Base-by-base conservation (phyloP, 129 eudicot genomes). In the Artemisia argyi region DNA sequence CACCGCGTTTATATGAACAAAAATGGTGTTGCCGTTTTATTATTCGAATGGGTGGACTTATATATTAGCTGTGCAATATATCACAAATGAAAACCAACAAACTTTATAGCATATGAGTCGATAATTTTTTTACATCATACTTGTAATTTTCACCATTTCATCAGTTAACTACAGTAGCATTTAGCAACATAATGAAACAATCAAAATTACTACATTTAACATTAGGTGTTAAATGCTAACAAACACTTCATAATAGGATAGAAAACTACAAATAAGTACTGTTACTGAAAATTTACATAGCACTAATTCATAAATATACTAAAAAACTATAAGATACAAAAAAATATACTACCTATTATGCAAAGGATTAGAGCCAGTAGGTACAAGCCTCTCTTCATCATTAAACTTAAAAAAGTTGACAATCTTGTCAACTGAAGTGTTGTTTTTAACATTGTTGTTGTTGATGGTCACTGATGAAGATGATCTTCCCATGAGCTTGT, bases 291-390 rank as follows among this genome's bases (percentile, higher is more conserved):
- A 61, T 61, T 48, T 65, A 69, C 51, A 69, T 1, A 53, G 28
- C 61, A 68, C 28, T 28, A 53, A 16, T 26, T 6, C 18, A 32
- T 26, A n/a, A 47, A 20, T 46, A 46, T 22, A 67, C 2, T 5
- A 20, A 62, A 62, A 63, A 28, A 26, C 5, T 13, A 61, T 7
- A 22, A 7, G 46, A 19, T 8, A 13, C 22, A 4, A 5, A 17
- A 5, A 17, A 35, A 11, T 16, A 39, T 8, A 13, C 71, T 77
- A 77, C 81, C 81, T 77, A 77, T 77, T 77, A 70, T 77, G 78
- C 73, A 78, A 72, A n/a, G 82, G 82, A 65, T 78, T 78, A 71
- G 78, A 77, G 11, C 82, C 82, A 26, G 82, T 78, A 48, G 82
- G 82, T 72, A 78, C 82, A 65, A 78, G 50, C 65, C 82, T 78